Percentiles rank a stretch among this genome's conserved stretches.
phyloP scores from a whole-genome alignment of 1,284 basidiomycete genomes.

The Chalciporus sp. region DNA sequence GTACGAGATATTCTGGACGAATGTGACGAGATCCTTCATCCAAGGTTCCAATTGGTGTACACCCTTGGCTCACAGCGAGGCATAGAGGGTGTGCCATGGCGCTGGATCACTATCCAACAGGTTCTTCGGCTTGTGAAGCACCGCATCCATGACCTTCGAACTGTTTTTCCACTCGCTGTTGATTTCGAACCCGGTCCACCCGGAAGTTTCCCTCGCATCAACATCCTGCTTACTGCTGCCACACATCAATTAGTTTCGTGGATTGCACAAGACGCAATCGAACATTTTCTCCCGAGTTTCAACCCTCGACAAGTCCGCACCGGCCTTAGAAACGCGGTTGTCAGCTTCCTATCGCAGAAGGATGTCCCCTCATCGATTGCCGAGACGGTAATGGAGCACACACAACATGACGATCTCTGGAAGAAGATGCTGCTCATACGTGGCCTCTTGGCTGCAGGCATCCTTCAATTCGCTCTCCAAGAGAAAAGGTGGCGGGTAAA shows the following conservation, averaged over 20 bases:
- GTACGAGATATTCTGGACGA: conserved; percentile 44
- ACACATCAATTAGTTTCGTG: too few species aligned
- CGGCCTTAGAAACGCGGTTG: conserved; percentile 16
- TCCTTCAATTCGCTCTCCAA: conserved; percentile 44
- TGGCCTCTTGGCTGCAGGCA: conserved; percentile 45
- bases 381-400: conserved; percentile 15
- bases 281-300: conserved; percentile 17
- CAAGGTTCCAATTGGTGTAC: conserved; percentile 46
- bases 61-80: conserved; percentile 15
- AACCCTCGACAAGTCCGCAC: conserved; percentile 20
- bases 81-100: conserved; percentile 43
- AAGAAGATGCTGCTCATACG: conserved; percentile 43
- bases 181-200: not conserved
- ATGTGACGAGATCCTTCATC: conserved; percentile 44
- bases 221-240: too few species aligned
- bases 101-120: conserved; percentile 47
- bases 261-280: too few species aligned
- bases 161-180: conserved; percentile 22
- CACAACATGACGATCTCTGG: conserved; percentile 29
- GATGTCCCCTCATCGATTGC: conserved; percentile 2
- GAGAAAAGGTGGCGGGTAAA: conserved; percentile 54
- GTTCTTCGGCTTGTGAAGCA: conserved; percentile 31
- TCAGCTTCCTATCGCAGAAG: conserved; percentile 18
- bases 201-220: conserved; percentile 31
- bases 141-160: conserved; percentile 8